Conservation (phyloP, 78 protist species). For the Dictyostelium firmibasis region DNA sequence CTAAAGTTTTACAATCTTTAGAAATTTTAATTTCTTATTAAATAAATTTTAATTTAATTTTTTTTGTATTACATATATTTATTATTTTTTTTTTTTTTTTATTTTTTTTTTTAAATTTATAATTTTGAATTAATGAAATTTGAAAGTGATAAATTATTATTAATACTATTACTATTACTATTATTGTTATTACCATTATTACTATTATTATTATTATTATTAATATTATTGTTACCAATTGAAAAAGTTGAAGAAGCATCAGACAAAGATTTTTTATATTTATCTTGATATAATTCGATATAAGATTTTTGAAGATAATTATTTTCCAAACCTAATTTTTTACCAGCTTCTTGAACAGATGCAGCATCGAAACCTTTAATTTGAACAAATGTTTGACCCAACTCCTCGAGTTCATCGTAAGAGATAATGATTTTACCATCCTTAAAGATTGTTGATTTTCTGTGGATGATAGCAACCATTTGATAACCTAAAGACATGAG, state of each 20-base stretch:
- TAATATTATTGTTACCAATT: neutral
- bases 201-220: neutral
- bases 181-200: neutral
- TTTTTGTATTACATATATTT: neutral
- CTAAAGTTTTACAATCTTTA: conserved; percentile 26
- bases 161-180: neutral
- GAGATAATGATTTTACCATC: conserved; percentile 75
- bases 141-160: neutral
- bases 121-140: conserved; percentile 29
- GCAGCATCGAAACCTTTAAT: conserved; percentile 70
- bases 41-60: too few species aligned
- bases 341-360: conserved; percentile 75
- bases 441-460: conserved; percentile 70
- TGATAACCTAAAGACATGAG: conserved; percentile 80
- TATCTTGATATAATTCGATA: conserved; percentile 72
- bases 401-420: conserved; percentile 61
- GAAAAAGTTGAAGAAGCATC: neutral
- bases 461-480: conserved; percentile 72
- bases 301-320: conserved; percentile 68
- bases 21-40: conserved; percentile 13
- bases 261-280: conserved; percentile 50
- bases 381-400: conserved; percentile 75
- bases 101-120: neutral
- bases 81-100: neutral
- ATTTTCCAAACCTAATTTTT: conserved; percentile 58